A percentile compares a stretch with the other conserved stretches of the same genome.
Conservation (phyloP, 768 basidiomycete species). For the Lenzites betulinus region DNA sequence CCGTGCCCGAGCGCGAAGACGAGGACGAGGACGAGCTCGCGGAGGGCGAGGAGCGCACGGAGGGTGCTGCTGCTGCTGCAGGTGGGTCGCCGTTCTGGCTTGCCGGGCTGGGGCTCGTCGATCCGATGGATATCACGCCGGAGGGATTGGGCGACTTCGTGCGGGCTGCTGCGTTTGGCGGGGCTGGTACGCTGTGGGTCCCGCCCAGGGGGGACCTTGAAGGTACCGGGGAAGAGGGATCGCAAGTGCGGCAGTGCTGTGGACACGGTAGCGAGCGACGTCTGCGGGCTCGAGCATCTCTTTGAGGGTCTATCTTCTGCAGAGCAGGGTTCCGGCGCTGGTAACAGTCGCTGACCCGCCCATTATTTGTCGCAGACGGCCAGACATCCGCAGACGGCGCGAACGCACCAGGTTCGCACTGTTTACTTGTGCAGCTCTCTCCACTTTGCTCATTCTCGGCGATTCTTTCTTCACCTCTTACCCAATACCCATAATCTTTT, state of each 20-base stretch:
- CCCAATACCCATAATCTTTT: background rate
- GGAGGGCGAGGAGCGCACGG: slow-evolving; percentile 34
- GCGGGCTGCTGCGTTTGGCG: slow-evolving; percentile 11
- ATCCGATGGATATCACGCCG: slow-evolving; percentile 57
- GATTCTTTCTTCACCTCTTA: background rate
- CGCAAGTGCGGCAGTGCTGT: background rate
- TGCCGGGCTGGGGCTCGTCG: slow-evolving; percentile 48
- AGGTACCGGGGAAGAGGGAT: background rate
- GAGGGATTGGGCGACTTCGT: slow-evolving; percentile 42
- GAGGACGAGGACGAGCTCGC: slow-evolving; percentile 28
- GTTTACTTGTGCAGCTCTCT: no score
- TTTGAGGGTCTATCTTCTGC: slow-evolving; percentile 9
- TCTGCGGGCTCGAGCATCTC: slow-evolving; percentile 22
- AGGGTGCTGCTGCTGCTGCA: slow-evolving; percentile 39
- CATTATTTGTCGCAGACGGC: slow-evolving; percentile 13
- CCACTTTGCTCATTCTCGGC: background rate
- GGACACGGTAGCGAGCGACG: background rate
- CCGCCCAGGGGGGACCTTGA: background rate
- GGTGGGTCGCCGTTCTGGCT: slow-evolving; percentile 56
- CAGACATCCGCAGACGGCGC: slow-evolving; percentile 8
- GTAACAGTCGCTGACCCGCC: slow-evolving; percentile 12
- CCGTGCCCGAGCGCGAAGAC: slow-evolving; percentile 30
- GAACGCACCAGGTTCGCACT: slow-evolving; percentile 22
- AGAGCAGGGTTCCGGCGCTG: background rate
- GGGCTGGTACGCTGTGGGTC: background rate